Conservation (phyloP, 768 basidiomycete species). For the Asterophora lycoperdoides region DNA sequence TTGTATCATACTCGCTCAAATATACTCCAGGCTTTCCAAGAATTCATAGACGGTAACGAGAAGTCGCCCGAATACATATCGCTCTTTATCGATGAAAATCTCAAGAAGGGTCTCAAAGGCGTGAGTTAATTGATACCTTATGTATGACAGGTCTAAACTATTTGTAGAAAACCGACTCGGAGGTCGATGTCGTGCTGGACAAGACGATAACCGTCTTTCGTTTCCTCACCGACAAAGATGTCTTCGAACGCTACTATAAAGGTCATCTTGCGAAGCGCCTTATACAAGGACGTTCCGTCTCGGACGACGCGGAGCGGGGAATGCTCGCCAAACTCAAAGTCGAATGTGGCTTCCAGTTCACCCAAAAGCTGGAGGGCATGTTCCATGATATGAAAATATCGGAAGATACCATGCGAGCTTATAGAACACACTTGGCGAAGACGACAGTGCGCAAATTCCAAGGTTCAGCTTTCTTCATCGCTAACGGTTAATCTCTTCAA, state of each 20-base stretch:
- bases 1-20: neutral
- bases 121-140: conserved; percentile 42
- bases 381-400: conserved; percentile 95
- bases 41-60: conserved; percentile 84
- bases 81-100: conserved; percentile 93
- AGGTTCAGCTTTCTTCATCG: too few species aligned
- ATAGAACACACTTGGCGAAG: conserved; percentile 55
- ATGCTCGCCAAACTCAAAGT: conserved; percentile 98
- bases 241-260: conserved; percentile 98
- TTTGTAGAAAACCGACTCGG: conserved; percentile 85
- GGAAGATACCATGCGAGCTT: conserved; percentile 73
- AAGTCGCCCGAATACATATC: conserved; percentile 94
- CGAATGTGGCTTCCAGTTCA: conserved; percentile 95
- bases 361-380: conserved; percentile 98
- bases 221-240: conserved; percentile 91
- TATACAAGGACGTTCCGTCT: conserved; percentile 79
- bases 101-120: conserved; percentile 91
- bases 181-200: conserved; percentile 86
- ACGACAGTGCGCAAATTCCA: conserved; percentile 49
- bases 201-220: conserved; percentile 97
- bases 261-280: conserved; percentile 91
- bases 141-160: conserved; percentile 3
- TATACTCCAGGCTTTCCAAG: conserved; percentile 73
- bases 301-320: conserved; percentile 95
- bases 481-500: neutral